Base-by-base conservation (phyloP, 805 yeast genomes). In the Limtongozyma cylindracea region DNA sequence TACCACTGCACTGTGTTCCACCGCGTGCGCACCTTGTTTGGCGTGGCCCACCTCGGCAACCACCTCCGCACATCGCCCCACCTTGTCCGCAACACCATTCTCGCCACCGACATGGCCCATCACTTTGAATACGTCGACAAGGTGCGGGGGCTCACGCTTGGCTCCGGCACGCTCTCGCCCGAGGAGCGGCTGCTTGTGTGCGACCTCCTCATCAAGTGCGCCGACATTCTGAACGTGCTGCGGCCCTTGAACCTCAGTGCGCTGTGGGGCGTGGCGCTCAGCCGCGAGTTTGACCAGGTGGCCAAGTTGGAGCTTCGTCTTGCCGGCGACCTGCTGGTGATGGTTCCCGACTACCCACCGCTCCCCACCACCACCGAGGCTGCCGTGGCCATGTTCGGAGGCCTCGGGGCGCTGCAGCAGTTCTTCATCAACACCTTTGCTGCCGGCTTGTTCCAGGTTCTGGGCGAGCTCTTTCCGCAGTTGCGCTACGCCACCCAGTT, bases 141-240 rank as follows among this genome's bases (percentile, higher is more conserved):
- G 32, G 50, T 80, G 32, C 47, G 47, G 14, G 27, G 25, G 11
- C 31, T 37, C 25, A 38, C 38, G 17, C 30, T 33, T 13, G 23
- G 30, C 17, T 31, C 34, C 14, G 21, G 33, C 11, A 26, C 32
- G 12, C 35, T 34, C n/a, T 16, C 21, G 25, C 30, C 20, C 30
- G 43, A 30, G 25, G 37, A 27, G 23, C 40, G 34, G 27, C 49
- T 29, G 25, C 53, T 73, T 30, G 44, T 78, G 18, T 53, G 71
- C 20, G 59, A 76, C 13, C 46, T 80, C 27, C 54, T 84, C 27
- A 64, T 88, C 28, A 88, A 88, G 48, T 78, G 92, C 43, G 95
- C 96, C 3, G 98, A 88, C 46, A 78, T 88, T 20, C 76, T 93
- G 13, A 88, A 88, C 40, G 94, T 82, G 12, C 65, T 92, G 7